Percentiles rank a stretch among this genome's conserved stretches.
Evolutionary conservation across 140 eudicot genomes (phyloP).

Genomic region (Cichorium intybus): DNA sequence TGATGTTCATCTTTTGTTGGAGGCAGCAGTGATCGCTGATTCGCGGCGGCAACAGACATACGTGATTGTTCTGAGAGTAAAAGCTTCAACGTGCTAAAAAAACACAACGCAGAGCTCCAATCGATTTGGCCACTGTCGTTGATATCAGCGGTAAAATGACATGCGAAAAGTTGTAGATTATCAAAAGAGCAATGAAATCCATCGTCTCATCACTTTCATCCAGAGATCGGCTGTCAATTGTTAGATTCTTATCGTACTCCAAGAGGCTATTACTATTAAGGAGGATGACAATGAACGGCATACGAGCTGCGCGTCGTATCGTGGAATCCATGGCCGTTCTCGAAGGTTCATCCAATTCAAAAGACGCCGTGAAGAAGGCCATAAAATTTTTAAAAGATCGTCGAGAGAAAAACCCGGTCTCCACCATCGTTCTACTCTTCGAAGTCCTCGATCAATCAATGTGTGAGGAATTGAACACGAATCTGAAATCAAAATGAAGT

Average conservation of each 20-base stretch:
- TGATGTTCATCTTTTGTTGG: slow-evolving; percentile 45
- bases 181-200: slow-evolving; percentile 58
- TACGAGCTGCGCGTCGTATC: slow-evolving; percentile 65
- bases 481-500: too few relatives aligned
- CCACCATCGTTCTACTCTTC: slow-evolving; percentile 56
- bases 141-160: slow-evolving; percentile 57
- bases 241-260: slow-evolving; percentile 68
- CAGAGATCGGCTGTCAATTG: slow-evolving; percentile 73
- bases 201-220: slow-evolving; percentile 64
- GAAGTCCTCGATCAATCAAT: slow-evolving; percentile 36
- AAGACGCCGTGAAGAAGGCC: slow-evolving; percentile 71
- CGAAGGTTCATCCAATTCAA: slow-evolving; percentile 41
- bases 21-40: slow-evolving; percentile 64
- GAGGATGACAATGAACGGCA: slow-evolving; percentile 66
- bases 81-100: slow-evolving; percentile 46
- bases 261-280: slow-evolving; percentile 65
- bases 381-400: slow-evolving; percentile 82
- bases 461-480: too few relatives aligned
- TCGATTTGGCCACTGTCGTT: slow-evolving; percentile 75
- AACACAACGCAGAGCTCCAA: slow-evolving; percentile 43
- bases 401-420: slow-evolving; percentile 54
- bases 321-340: slow-evolving; percentile 59
- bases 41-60: slow-evolving; percentile 57
- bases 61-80: slow-evolving; percentile 51
- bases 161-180: slow-evolving; percentile 39